Base-by-base conservation (phyloP, 2,329 filamentous ascomycete genomes). In the Myriosclerotinia curreyana region DNA sequence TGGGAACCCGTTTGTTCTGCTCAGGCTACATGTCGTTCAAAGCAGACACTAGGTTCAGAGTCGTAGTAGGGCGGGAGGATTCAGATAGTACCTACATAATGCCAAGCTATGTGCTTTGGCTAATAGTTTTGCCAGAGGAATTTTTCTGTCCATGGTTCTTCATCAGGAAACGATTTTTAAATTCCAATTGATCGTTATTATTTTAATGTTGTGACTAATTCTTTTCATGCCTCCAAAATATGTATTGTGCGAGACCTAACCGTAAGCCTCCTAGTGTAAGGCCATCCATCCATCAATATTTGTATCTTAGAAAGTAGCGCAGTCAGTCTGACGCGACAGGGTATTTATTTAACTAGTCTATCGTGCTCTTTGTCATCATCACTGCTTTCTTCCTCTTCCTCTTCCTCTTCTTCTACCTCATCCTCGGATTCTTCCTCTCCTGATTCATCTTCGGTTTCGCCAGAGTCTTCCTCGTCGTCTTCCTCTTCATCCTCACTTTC, bases 401-500 rank as follows among this genome's bases (percentile, higher is more conserved):
- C 60, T 38, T 31, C 46, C 15, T 52, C 60, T 20, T 40, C 46
- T 15, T 52, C 60, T 25, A 22, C 46, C 11, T 51, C 59, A 42
- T 53, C 48, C 28, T 54, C 59, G 6, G 59, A 62, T 34, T 62
- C 59, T 40, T 51, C 62, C 14, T 64, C 62, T 48, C 34, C 51
- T 1, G 61, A 63, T 34, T 69, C 69, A 34, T 66, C 67, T 76
- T 69, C 69, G 12, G 66, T 66, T 65, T 69, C 70, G 52, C 62
- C 64, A 2, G 66, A 68, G 61, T 63, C 78, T 36, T 75, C 76
- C 44, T 74, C 71, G 0, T 82, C 82, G 0, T 80, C 80, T 0
- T 82, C 82, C 0, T 81, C 81, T 3, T 78, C 79, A 25, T 78
- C 79, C 3, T 77, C 76, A 12, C 80, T 79, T 17, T 79, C 79